Base-by-base conservation (phyloP, 176 grass and related monocot species). In the Oryza officinalis region DNA sequence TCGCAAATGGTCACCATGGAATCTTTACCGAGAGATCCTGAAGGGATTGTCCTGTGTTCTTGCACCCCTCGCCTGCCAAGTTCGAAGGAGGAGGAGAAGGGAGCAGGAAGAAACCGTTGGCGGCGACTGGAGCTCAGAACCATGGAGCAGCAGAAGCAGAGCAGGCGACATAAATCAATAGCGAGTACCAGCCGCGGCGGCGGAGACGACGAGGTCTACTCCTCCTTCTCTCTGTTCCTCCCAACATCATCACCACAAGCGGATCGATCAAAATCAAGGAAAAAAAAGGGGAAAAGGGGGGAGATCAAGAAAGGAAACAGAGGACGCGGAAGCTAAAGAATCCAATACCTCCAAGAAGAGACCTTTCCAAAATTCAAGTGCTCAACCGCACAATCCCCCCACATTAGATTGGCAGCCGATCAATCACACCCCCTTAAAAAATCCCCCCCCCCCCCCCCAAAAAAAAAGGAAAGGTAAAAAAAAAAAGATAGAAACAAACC, bases 131-230 rank as follows among this genome's bases (percentile, higher is more conserved):
- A 90, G 88, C 63, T 90, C 88, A 86, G 80, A 90, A 90, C 74
- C 84, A 90, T 90, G 75, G 80, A 90, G 74, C 60, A 72, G 61
- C 59, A 35, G 37, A 4, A 1, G 83, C 46, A 73, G 80, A 79
- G 75, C 69, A 79, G 84, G 27, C 84, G 84, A 90, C 88, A 90
- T 90, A 90, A 79, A 83, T 90, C 80, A 78, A 67, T 20, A 37
- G 67, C 40, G 18, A 47, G 65, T 77, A 37, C 26, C 52, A 6
- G 13, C 14, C 1, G 15, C 47, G 47, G 47, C 45, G 10, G 70
- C 30, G 64, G 20, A 57, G 52, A 45, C 14, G 17, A 28, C 35
- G 76, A 35, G 23, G 3, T 43, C 23, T 64, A 69, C 49, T 76
- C 79, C 47, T 67, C 59, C 43, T 45, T 2, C 47, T 50, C 47